Evolutionary conservation across 192 early-diverging fungal genomes (phyloP), one percentile per base, ranked within the genome.

Genomic region (Entophlyctis luteolus): DNA sequence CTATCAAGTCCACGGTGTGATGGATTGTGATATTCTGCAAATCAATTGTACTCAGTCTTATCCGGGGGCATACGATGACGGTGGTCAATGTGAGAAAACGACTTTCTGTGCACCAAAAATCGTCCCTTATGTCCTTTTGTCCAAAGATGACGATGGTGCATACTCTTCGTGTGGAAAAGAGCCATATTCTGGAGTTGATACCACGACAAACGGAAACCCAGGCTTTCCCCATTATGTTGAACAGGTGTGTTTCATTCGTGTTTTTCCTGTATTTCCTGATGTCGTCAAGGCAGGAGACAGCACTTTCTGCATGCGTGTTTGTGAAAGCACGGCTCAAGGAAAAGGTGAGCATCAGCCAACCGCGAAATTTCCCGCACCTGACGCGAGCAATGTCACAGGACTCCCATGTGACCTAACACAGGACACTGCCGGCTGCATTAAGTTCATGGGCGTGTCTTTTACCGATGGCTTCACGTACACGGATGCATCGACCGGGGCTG

Each of bases 301-400:
- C 36, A 73, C 55, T 23, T 76, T 72, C 42, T 76, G 74, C 65
- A 73, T 73, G 63, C 52, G 74, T 18, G 35, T 57, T 23, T 76
- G 74, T 53, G 37, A 46, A 8, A 46, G 20, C 20, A 42, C 37
- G 18, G 10, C 12, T 8, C 39, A 42, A 42, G 39, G 39, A 18
- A 23, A 53, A 20, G 22, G 29, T n/a, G 22, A 46, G 16, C 45
- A n/a, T 20, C 16, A 20, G 22, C 45, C 45, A 16, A n/a, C n/a
- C n/a, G n/a, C n/a, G n/a, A n/a, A n/a, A n/a, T n/a, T n/a, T n/a
- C n/a, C n/a, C n/a, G n/a, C n/a, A n/a, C n/a, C n/a, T n/a, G n/a
- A n/a, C n/a, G n/a, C n/a, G n/a, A n/a, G n/a, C n/a, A n/a, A n/a
- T n/a, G n/a, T n/a, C n/a, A 20, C n/a, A 12, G 8, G 10, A 8